Conservation (phyloP, 805 yeast species). For the Yarrowia deformans region DNA sequence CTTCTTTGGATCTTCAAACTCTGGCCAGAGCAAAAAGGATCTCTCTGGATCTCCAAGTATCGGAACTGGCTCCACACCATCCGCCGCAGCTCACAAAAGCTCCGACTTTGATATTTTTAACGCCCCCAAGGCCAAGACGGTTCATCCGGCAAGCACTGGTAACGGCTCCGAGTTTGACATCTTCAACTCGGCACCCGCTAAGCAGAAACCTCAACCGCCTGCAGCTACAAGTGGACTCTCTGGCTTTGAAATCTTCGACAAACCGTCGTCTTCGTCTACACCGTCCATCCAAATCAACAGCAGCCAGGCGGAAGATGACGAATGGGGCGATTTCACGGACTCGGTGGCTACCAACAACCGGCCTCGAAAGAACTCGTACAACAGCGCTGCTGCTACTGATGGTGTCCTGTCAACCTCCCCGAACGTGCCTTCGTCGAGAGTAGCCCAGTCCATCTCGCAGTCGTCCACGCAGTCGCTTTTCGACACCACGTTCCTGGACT, state of each 20-base stretch:
- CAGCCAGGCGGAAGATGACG: constrained; percentile 2
- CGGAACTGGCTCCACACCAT: background rate
- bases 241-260: constrained; percentile 20
- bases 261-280: constrained; percentile 1
- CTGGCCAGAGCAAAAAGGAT: background rate
- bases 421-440: background rate
- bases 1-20: background rate
- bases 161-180: background rate
- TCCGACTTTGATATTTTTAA: constrained; percentile 5
- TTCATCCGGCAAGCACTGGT: background rate
- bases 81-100: background rate
- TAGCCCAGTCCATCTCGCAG: constrained; percentile 26
- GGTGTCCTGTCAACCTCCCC: background rate
- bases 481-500: constrained; percentile 26
- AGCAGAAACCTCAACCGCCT: background rate
- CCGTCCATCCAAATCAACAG: constrained; percentile 2
- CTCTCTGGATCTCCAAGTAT: background rate
- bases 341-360: constrained; percentile 4
- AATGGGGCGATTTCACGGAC: constrained; percentile 34
- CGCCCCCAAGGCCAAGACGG: background rate
- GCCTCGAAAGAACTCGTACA: constrained; percentile 24
- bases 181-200: background rate
- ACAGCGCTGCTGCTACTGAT: background rate
- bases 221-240: background rate
- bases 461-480: constrained; percentile 21